A percentile compares a stretch with the other conserved stretches of the same genome.
These are phyloP conservation scores for Penicillium coffeae DNA, from an alignment of 495 filamentous ascomycete species.

Conservation along the genomic window DNA sequence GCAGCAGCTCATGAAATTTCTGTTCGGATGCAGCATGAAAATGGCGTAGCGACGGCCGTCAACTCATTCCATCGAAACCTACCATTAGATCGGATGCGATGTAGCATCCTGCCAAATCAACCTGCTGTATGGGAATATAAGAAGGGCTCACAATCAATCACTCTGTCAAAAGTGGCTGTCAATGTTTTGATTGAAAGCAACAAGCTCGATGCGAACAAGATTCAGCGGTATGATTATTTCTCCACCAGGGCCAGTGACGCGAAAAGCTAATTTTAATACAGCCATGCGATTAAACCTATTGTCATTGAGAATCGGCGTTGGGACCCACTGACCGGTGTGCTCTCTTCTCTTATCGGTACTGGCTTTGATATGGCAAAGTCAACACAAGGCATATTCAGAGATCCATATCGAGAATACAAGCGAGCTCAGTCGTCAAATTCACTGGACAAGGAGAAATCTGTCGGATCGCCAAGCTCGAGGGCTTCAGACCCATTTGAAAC, in stretches of 20 bases:
- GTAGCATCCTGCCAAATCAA: conserved; percentile 61
- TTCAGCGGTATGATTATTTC: conserved; percentile 38
- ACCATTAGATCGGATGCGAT: conserved; percentile 64
- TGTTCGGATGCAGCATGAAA: conserved; percentile 59
- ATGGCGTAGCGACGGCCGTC: conserved; percentile 72
- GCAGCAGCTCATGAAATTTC: conserved; percentile 57
- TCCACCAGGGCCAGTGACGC: conserved; percentile 25
- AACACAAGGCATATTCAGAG: conserved; percentile 30
- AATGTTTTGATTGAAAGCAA: conserved; percentile 57
- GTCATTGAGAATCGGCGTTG: conserved; percentile 34
- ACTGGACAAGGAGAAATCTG: not conserved
- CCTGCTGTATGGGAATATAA: conserved; percentile 69
- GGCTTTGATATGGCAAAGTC: conserved; percentile 22
- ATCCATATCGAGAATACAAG: conserved; percentile 30
- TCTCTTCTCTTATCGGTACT: conserved; percentile 23
- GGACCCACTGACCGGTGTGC: conserved; percentile 48
- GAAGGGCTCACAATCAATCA: conserved; percentile 35
- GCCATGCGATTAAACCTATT: conserved; percentile 29
- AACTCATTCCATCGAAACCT: conserved; percentile 65
- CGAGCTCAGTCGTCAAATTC: conserved; percentile 6
- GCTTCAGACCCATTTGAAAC: conserved; percentile 13
- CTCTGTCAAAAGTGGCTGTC: conserved; percentile 64
- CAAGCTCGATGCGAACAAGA: conserved; percentile 57
- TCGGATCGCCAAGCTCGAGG: conserved; percentile 16
- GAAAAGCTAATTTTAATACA: conserved; percentile 12